Evolutionary conservation across 305 asterid species (phyloP).

Genomic region (Ilex paraguariensis): DNA sequence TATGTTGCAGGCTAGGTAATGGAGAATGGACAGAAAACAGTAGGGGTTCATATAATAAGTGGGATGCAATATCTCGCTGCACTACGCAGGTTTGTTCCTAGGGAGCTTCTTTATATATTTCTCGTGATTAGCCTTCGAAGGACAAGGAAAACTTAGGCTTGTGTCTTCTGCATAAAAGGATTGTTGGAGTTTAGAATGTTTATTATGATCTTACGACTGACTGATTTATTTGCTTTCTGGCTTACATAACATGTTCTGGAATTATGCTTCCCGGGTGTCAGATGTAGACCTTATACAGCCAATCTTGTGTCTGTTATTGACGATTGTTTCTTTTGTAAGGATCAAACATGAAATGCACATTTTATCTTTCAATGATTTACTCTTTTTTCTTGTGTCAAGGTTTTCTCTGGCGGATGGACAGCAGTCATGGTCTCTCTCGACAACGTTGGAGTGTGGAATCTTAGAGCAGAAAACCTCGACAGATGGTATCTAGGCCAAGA

Average conservation of each 20-base stretch:
- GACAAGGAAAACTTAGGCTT: no score
- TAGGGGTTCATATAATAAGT: constrained; percentile 71
- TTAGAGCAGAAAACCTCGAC: constrained; percentile 84
- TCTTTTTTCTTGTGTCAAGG: constrained; percentile 28
- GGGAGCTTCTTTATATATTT: neutral
- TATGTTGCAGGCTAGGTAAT: constrained; percentile 54
- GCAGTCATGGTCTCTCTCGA: constrained; percentile 66
- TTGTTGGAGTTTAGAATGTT: no score
- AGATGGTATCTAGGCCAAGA: constrained; percentile 97
- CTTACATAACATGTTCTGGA: no score
- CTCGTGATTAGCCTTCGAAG: no score
- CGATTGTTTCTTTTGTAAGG: no score
- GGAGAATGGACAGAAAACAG: constrained; percentile 88
- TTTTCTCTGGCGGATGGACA: constrained; percentile 90
- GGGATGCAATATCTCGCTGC: constrained; percentile 94
- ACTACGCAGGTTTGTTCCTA: constrained; percentile 71
- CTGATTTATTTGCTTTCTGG: no score
- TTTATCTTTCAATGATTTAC: neutral
- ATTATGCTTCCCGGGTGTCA: no score
- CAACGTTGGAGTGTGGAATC: constrained; percentile 92
- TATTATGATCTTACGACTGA: no score
- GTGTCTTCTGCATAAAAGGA: no score
- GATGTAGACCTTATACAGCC: no score
- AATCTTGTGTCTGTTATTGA: no score
- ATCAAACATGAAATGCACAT: no score